Base-by-base conservation (phyloP, 805 yeast species). In the Kodamaea nitidulidarum region DNA sequence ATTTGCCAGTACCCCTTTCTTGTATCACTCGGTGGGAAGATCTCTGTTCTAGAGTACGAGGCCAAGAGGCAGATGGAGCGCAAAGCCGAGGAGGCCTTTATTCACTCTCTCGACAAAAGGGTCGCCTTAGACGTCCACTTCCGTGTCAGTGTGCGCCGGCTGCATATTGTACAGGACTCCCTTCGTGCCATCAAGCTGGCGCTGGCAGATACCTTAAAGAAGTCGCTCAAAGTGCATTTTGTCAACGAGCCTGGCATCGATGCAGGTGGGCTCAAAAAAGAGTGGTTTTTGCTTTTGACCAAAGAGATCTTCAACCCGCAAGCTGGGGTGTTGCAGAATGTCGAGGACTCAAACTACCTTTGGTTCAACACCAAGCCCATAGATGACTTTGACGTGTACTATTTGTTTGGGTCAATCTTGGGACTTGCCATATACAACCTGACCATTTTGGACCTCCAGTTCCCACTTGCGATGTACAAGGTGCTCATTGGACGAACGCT, bases 401-500 rank as follows among this genome's bases (percentile, higher is more conserved):
- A 77, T 52, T 64, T 88, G 26, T 81, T 88, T 39, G 98, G 98
- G 0, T 85, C 84, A 2, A 81, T 88, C 2, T 61, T 93, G 29
- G 98, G 96, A 0, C 69, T 93, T 49, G 97, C 98, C 0, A 81
- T 93, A 24, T 88, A 86, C 59, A 93, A 91, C 59, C 84, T 96
- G 0, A 83, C 88, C 1, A 88, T 90, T 35, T 64, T 91, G 33
- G 96, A 88, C 55, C 65, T 91, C 40, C 75, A 75, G 32, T 78
- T 91, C 40, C 96, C 98, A 0, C 63, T 66, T 24, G 84, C 84
- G 0, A 59, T 88, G 27, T 93, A 84, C 62, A 90, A 88, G 61
- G 75, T 85, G 44, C 62, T 91, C 28, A 65, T 87, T 49, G 71
- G 70, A 2, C 67, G 73, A 37, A 75, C 74, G 4, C 62, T 79